Conservation (phyloP, 345 rosid genomes). For the Populus tremula region DNA sequence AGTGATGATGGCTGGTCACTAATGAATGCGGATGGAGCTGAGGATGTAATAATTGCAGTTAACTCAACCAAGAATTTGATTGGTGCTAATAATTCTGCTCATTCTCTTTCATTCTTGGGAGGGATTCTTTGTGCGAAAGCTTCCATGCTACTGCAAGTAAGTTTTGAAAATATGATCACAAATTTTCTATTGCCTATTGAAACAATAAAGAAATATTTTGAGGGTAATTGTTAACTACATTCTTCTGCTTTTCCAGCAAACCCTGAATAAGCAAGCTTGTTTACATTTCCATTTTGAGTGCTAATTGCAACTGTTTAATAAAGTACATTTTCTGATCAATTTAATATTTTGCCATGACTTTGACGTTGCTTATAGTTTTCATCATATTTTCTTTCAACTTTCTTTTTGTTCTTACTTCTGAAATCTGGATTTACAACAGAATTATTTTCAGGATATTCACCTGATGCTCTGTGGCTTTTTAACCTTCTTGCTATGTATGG, state of each 20-base stretch:
- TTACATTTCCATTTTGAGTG: not conserved
- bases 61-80: constrained; percentile 70
- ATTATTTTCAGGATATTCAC: not conserved
- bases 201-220: not conserved
- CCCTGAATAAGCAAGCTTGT: not conserved
- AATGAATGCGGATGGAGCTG: constrained; percentile 77
- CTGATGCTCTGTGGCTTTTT: not conserved
- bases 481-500: not conserved
- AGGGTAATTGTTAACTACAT: not conserved
- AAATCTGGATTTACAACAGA: not conserved
- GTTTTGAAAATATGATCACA: not conserved
- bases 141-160: constrained; percentile 95
- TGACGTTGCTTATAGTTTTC: not conserved
- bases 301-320: not conserved
- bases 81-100: constrained; percentile 41
- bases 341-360: not conserved
- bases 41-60: constrained; percentile 81
- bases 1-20: constrained; percentile 95
- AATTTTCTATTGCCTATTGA: not conserved
- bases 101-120: constrained; percentile 67
- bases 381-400: not conserved
- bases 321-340: not conserved
- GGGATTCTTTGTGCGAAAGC: constrained; percentile 99
- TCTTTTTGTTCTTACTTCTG: not conserved
- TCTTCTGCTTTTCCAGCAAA: not conserved